Evolutionary conservation across 2,329 filamentous ascomycete genomes (phyloP), one percentile per base, ranked within the genome.

Genomic region (Hymenotorrendiella dingleyae): DNA sequence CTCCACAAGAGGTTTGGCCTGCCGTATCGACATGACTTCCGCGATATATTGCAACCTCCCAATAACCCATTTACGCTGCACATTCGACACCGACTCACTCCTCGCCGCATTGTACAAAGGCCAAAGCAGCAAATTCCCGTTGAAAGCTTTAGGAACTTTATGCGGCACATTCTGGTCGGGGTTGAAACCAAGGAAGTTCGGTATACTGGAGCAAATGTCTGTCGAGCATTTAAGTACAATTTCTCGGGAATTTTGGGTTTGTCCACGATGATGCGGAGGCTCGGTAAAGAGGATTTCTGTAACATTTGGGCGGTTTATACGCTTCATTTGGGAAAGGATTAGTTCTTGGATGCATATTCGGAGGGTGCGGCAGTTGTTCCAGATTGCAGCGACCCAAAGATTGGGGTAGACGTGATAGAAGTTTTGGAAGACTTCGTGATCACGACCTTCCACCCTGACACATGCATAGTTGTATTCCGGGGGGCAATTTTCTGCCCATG

Each of bases 301-400:
- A n/a, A 38, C 17, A n/a, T 39, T 30, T n/a, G 37, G 28, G 24
- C 46, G 30, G n/a, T 37, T 45, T 7, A 57, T 41, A 30, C 56
- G 42, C 4, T 22, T 40, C 6, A 58, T 37, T 17, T 58, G 54
- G 30, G 47, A 40, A 14, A 54, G 40, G 14, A 59, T 46, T 7
- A 57, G 29, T 17, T 54, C 54, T 21, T 61, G 56, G 6, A 57
- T 38, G 17, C 57, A 43, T n/a, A 56, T 50, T 1, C 58, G 52
- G 20, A 50, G 23, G 20, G 41, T 46, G 20, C 57, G 44, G 19
- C 54, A 54, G 17, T 50, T 36, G 30, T 61, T 61, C 55, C 57
- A 60, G n/a, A 51, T 47, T n/a, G 49, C 48, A 5, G 49, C 54
- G 8, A 54, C 40, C 52, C 52, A 54, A 10, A 54, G 29, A 30